Conservation (phyloP, 805 yeast genomes). For the Candida rishiriensis region DNA sequence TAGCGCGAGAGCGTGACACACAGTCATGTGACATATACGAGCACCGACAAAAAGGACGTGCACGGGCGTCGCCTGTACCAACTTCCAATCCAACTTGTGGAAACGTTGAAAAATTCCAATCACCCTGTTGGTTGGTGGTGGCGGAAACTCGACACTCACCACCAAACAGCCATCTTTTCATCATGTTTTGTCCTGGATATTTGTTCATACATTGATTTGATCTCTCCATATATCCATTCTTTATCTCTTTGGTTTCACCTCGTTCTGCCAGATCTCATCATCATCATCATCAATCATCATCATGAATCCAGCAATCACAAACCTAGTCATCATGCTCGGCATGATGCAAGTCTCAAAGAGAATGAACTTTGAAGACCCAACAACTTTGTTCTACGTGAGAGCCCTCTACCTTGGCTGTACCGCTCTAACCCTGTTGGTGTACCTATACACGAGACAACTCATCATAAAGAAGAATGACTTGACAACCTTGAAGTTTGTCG, state of each 20-base stretch:
- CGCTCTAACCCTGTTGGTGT: conserved; percentile 56
- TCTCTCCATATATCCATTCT: background rate
- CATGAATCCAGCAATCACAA: conserved; percentile 87
- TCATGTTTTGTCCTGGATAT: background rate
- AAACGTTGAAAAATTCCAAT: no score
- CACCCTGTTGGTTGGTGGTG: no score
- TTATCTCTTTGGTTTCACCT: background rate
- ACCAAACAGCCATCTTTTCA: background rate
- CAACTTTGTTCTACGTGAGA: conserved; percentile 69
- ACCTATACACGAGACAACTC: conserved; percentile 55
- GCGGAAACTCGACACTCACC: no score
- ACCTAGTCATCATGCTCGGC: conserved; percentile 85
- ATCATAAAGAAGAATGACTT: conserved; percentile 79
- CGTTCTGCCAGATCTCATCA: background rate
- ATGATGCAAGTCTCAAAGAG: conserved; percentile 94
- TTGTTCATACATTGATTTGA: background rate
- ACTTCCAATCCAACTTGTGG: no score
- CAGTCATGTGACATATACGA: no score
- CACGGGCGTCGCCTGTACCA: no score
- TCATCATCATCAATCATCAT: background rate
- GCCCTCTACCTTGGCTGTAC: conserved; percentile 66
- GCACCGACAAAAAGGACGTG: no score
- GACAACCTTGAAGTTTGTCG: conserved; percentile 86
- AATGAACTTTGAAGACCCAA: conserved; percentile 84
- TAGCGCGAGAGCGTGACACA: no score